phyloP scores from a whole-genome alignment of 306 rosid species.

The Leucaena leucocephala region DNA sequence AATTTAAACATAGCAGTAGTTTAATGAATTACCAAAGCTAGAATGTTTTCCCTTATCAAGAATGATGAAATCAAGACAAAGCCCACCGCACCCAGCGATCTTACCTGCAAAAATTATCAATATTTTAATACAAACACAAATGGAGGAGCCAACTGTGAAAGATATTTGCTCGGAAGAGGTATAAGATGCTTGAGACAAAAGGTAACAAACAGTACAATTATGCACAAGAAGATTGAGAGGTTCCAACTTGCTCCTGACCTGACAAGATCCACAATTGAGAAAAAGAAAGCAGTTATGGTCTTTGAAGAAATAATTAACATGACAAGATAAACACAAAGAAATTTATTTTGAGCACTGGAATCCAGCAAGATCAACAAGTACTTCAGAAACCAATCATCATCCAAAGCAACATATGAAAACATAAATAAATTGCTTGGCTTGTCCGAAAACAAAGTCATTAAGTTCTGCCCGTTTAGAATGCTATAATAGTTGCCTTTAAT shows the following conservation, averaged over 20 bases:
- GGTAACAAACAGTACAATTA: slow-evolving; percentile 71
- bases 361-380: background rate
- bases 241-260: slow-evolving; percentile 82
- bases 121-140: background rate
- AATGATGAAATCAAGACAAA: slow-evolving; percentile 82
- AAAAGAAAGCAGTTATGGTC: slow-evolving; percentile 5
- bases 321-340: no score
- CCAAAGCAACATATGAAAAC: slow-evolving; percentile 9
- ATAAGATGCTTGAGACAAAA: slow-evolving; percentile 25
- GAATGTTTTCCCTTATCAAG: slow-evolving; percentile 90
- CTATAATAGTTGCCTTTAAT: background rate
- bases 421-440: slow-evolving; percentile 18
- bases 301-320: no score
- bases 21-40: slow-evolving; percentile 72
- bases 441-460: slow-evolving; percentile 14
- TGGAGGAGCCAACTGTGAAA: slow-evolving; percentile 6
- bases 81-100: slow-evolving; percentile 84
- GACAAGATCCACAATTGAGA: slow-evolving; percentile 43
- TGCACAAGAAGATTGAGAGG: slow-evolving; percentile 74
- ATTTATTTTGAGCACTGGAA: slow-evolving; percentile 19
- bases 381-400: slow-evolving; percentile 26
- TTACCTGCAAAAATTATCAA: slow-evolving; percentile 58
- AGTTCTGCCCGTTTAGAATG: slow-evolving; percentile 16
- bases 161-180: slow-evolving; percentile 22
- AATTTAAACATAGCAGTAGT: background rate